Evolutionary conservation across 129 eudicot genomes (phyloP), one percentile per base, ranked within the genome.

Genomic region (Gnaphalium uliginosum): DNA sequence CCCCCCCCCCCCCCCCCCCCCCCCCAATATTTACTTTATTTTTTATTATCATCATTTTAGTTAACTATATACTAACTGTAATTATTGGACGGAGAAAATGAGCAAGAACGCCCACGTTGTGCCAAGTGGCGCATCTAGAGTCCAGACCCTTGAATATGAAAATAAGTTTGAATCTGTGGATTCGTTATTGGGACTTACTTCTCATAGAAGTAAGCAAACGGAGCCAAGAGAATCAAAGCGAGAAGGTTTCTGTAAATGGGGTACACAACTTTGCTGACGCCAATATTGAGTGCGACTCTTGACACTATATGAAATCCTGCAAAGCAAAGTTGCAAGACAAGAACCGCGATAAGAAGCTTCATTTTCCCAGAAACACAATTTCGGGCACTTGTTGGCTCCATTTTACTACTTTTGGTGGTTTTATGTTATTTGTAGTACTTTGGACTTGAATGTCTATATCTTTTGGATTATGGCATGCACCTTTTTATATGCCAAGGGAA

Each of bases 241-340:
- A 89, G 79, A 46, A 89, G 84, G 80, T 92, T 92, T 71, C 97
- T 85, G 30, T 92, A 92, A 61, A 92, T 81, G 0, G 96, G 97
- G 69, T 89, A 92, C 53, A 92, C 97, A 75, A 92, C 83, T 83
- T 87, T 85, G 78, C 96, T 92, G 22, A 92, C 83, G 19, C 97
- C 97, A 66, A 89, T 87, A 72, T 89, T 89, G 4, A 92, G 92
- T 64, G 97, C 97, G 68, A 92, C 83, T 81, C 97, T 89, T 14
- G 97, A 92, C 69, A 92, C 97, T 39, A 92, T 89, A 78, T 89
- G 96, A 78, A 87, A 92, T 25, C 97, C 97, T 60, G 97, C 96
- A 83, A 83, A 92, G 85, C 97, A 89, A 41, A 87, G 73, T 69
- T 92, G 97, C 85, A 92, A 83, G 66, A 81, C 30, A 69, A 92